These are phyloP conservation scores for Capsicum pubescens DNA, from an alignment of 257 asterid species.

Conservation along the genomic window DNA sequence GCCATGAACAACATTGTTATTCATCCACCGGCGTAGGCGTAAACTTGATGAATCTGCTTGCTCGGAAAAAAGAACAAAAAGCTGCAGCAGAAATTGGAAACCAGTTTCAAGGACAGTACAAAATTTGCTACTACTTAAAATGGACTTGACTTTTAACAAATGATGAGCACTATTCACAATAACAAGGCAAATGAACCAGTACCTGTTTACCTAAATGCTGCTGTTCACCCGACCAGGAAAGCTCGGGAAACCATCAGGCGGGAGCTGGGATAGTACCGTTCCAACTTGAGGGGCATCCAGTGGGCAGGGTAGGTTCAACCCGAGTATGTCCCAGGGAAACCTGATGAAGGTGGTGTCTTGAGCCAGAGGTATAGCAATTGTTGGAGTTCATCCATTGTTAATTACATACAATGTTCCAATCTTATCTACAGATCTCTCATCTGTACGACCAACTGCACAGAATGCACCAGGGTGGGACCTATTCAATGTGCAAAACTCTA, in stretches of 20 bases:
- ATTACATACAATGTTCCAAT: slow-evolving; percentile 65
- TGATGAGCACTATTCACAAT: neutral
- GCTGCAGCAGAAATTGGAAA: slow-evolving; percentile 59
- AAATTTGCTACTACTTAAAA: neutral
- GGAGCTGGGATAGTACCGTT: slow-evolving; percentile 57
- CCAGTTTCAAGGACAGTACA: slow-evolving; percentile 49
- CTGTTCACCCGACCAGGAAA: slow-evolving; percentile 56
- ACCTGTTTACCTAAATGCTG: slow-evolving; percentile 57
- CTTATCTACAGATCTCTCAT: slow-evolving; percentile 53
- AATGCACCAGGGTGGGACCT: slow-evolving; percentile 66
- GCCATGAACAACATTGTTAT: slow-evolving; percentile 53
- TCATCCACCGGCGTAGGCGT: slow-evolving; percentile 60
- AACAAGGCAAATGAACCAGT: slow-evolving; percentile 38
- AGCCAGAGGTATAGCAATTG: slow-evolving; percentile 48
- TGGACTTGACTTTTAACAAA: neutral
- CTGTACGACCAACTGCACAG: slow-evolving; percentile 50
- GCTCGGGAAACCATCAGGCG: slow-evolving; percentile 52
- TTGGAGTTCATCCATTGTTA: slow-evolving; percentile 57
- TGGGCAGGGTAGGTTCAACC: slow-evolving; percentile 61
- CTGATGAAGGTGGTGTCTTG: slow-evolving; percentile 49
- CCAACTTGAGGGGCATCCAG: slow-evolving; percentile 49
- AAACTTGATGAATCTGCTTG: slow-evolving; percentile 58
- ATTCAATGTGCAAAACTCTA: slow-evolving; percentile 59
- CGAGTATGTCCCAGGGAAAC: slow-evolving; percentile 43
- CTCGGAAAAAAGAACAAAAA: slow-evolving; percentile 41